phyloP scores from a whole-genome alignment of 106 monocot genomes.

The Allium fistulosum region DNA sequence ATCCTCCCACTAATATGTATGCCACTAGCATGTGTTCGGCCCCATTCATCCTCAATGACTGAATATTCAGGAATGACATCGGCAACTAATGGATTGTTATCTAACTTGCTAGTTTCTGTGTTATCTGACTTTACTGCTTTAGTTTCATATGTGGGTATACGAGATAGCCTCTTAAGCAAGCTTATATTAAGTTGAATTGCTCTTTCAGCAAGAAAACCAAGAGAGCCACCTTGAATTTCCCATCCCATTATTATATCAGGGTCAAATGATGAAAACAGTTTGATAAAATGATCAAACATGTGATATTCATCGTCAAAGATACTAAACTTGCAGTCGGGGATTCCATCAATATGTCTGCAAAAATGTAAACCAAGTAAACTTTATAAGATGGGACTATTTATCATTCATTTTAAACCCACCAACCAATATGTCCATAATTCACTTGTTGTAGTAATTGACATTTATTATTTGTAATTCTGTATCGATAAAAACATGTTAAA shows the following conservation, averaged over 20 bases:
- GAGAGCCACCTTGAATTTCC: conserved; percentile 77
- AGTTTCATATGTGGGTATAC: conserved; percentile 33
- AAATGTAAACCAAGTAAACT: background rate
- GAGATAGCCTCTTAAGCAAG: conserved; percentile 69
- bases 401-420: too few relatives aligned
- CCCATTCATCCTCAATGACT: conserved; percentile 75
- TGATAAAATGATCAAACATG: conserved; percentile 49
- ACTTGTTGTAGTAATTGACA: too few relatives aligned
- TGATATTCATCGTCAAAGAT: conserved; percentile 47
- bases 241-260: conserved; percentile 94
- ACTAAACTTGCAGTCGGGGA: conserved; percentile 35
- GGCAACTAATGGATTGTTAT: conserved; percentile 18
- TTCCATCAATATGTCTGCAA: conserved; percentile 61
- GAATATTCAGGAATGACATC: conserved; percentile 28
- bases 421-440: too few relatives aligned
- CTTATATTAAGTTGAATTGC: conserved; percentile 57
- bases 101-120: conserved; percentile 5
- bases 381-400: too few relatives aligned
- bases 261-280: conserved; percentile 58
- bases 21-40: conserved; percentile 74
- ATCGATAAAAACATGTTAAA: too few relatives aligned
- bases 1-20: conserved; percentile 97
- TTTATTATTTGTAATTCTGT: too few relatives aligned
- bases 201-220: conserved; percentile 93
- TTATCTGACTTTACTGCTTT: conserved; percentile 21